Evolutionary conservation across 257 asterid genomes (phyloP), one percentile per base, ranked within the genome.

Genomic region (Lycium barbarum): DNA sequence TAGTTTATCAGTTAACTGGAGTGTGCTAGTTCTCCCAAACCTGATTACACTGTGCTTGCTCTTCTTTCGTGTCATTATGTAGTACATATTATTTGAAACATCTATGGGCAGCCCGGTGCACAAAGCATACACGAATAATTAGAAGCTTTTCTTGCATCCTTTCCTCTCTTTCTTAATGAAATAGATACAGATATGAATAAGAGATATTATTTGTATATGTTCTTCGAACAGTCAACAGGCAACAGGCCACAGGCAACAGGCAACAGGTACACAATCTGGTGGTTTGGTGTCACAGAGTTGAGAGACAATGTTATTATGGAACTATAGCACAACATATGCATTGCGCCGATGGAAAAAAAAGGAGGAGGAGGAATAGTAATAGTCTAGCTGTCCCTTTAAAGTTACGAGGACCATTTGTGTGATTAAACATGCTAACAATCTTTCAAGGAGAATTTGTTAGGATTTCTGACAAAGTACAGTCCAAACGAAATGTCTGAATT

Each of bases 401-500:
- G 33, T 70, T 70, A 18, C 17, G 79, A 40, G 79, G 15, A 18
- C 18, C 35, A 33, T 70, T 40, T 70, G 55, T 54, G 79, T 70
- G 54, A 70, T 17, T 40, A 70, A 40, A 38, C 17, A 70, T 40
- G 79, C 35, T 70, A 70, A 70, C 1, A 70, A 40, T 38, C 53
- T 70, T 70, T 70, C 79, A 70, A 70, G 79, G 54, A 70, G 79
- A 33, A 70, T 40, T 11, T 70, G 79, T 70, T 70, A 51, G 15
- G 55, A 40, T 70, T 70, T 70, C 79, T 70, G 15, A 4, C 15
- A 40, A 70, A 40, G 35, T 70, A 4, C 33, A 70, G 15, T 70
- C 79, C 1, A 12, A 17, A 40, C 3, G 22, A 40, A 70, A 70
- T 70, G 79, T 70, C 55, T 70, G 79, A 70, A 70, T 70, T 70